Percentiles rank a stretch among this genome's conserved stretches.
Conservation (phyloP, 495 filamentous ascomycete species). For the Annulohypoxylon bovei region DNA sequence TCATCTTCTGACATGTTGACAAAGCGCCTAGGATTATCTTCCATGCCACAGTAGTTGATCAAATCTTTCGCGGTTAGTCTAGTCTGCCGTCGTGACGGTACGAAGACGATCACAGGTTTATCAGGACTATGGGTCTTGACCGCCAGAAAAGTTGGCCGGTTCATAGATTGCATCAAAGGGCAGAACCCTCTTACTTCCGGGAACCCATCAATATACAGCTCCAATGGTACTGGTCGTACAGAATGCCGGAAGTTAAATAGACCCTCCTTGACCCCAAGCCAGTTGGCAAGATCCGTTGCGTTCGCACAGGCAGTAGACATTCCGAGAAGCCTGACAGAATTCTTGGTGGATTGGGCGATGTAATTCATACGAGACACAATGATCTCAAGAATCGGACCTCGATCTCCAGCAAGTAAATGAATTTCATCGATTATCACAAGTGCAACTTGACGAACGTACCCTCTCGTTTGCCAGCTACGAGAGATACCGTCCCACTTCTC, state of each 20-base stretch:
- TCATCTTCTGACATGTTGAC: constrained; percentile 95
- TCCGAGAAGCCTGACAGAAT: constrained; percentile 86
- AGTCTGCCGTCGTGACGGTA: constrained; percentile 94
- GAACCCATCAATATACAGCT: constrained; percentile 97
- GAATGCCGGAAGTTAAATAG: constrained; percentile 98
- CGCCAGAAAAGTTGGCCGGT: constrained; percentile 93
- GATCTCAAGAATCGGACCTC: constrained; percentile 97
- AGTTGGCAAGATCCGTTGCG: constrained; percentile 91
- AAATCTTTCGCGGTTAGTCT: constrained; percentile 93
- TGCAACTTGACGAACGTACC: constrained; percentile 93
- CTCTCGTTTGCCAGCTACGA: constrained; percentile 95
- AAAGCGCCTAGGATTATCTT: constrained; percentile 95
- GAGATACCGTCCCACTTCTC: constrained; percentile 99
- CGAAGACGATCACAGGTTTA: constrained; percentile 98
- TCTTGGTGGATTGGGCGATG: constrained; percentile 91
- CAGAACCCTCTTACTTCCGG: constrained; percentile 95
- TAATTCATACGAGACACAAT: constrained; percentile 99
- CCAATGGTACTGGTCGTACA: constrained; percentile 94
- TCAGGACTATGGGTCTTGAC: constrained; percentile 95
- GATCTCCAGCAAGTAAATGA: constrained; percentile 92
- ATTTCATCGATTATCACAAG: constrained; percentile 99
- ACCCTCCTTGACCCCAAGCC: constrained; percentile 97
- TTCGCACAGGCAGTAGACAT: constrained; percentile 99
- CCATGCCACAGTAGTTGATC: constrained; percentile 98
- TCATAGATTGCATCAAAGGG: constrained; percentile 99